phyloP scores from a whole-genome alignment of 1,284 basidiomycete genomes.

The Leccinum insigne region DNA sequence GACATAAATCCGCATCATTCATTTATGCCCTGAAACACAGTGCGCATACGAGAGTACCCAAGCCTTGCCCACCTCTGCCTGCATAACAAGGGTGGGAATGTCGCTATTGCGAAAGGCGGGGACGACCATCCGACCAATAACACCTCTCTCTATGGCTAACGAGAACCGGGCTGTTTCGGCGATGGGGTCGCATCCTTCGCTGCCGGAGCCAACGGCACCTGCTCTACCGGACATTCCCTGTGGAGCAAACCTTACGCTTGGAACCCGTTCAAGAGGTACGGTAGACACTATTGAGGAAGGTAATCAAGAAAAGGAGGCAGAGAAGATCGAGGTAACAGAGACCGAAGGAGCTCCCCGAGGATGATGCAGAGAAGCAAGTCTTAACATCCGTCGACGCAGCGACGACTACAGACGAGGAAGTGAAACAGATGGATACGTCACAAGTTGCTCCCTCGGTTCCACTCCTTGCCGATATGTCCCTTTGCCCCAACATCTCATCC shows the following conservation, averaged over 20 bases:
- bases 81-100: not conserved
- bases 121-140: conserved; percentile 16
- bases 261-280: conserved; percentile 7
- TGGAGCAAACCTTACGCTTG: conserved; percentile 21
- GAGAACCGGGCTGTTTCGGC: not conserved
- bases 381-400: not conserved
- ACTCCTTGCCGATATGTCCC: conserved; percentile 12
- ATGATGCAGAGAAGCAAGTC: conserved; percentile 3
- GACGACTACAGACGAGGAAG: not conserved
- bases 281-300: conserved; percentile 11
- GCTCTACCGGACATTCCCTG: conserved; percentile 19
- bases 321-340: not conserved
- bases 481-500: conserved; percentile 10
- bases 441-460: conserved; percentile 6
- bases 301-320: conserved; percentile 8
- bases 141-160: not conserved
- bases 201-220: conserved; percentile 8
- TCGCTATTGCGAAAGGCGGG: conserved; percentile 9
- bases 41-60: conserved; percentile 9
- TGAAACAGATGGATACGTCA: not conserved
- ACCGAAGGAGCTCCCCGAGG: not conserved
- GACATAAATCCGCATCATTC: conserved; percentile 15
- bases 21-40: conserved; percentile 12
- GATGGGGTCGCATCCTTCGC: conserved; percentile 4
- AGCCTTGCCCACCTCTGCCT: conserved; percentile 2